phyloP scores from a whole-genome alignment of 2,329 filamentous ascomycete species.

The Botrytis byssoidea region DNA sequence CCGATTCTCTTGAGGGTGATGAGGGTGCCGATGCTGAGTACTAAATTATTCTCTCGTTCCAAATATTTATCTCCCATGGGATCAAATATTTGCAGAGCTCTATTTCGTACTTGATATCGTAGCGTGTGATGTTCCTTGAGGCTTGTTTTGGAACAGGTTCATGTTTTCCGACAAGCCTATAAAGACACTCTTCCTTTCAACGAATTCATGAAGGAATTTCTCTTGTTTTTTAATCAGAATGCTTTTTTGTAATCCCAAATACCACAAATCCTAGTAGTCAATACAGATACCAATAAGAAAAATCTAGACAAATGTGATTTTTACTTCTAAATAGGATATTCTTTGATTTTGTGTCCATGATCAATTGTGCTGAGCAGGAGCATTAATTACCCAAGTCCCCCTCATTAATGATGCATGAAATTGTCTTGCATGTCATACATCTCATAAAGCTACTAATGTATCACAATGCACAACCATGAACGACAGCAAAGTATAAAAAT shows the following conservation, averaged over 20 bases:
- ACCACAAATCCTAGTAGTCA: conserved; percentile 20
- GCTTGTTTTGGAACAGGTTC: conserved; percentile 34
- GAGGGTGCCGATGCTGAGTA: conserved; percentile 63
- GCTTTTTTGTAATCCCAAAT: conserved; percentile 37
- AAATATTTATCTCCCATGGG: conserved; percentile 34
- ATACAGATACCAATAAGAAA: conserved; percentile 13
- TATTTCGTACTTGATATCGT: conserved; percentile 36
- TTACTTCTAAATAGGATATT: neutral
- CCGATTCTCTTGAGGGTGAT: conserved; percentile 51
- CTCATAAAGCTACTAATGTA: neutral
- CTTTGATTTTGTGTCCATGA: neutral
- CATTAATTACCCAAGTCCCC: neutral
- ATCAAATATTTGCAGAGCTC: conserved; percentile 36
- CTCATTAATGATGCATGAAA: neutral
- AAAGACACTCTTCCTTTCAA: conserved; percentile 31
- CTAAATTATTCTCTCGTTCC: conserved; percentile 27
- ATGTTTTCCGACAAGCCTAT: conserved; percentile 32
- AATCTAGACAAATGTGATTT: neutral
- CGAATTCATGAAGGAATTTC: conserved; percentile 32
- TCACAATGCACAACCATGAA: neutral
- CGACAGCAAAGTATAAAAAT: neutral
- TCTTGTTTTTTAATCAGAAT: conserved; percentile 36
- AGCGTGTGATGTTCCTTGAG: conserved; percentile 32
- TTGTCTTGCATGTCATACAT: conserved; percentile 12
- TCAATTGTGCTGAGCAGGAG: neutral